Evolutionary conservation across 768 basidiomycete species (phyloP), one percentile per base, ranked within the genome.

Genomic region (Tephrocybe sp.): DNA sequence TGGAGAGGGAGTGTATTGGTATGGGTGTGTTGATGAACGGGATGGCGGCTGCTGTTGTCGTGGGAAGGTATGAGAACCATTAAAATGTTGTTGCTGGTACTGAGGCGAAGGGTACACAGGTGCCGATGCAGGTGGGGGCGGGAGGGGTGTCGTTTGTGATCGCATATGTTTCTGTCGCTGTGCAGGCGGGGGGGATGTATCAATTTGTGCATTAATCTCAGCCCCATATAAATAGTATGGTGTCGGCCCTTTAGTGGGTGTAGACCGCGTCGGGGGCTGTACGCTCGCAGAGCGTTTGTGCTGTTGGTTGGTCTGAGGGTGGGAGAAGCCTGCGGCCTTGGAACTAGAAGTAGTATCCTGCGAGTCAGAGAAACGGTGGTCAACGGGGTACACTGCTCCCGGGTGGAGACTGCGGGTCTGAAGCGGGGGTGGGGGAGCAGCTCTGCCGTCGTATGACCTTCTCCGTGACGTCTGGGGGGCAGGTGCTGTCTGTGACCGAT

Each of bases 401-500:
- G 50, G 36, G 30, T 51, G 36, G n/a, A 37, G 32, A 8, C 24
- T 44, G 26, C 41, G 33, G 10, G n/a, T 34, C 20, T 44, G 28
- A n/a, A 36, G 41, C 11, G 51, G 37, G 1, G 38, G 51, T 6
- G 37, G 38, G 14, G 4, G 18, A 6, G 33, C n/a, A 6, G 39
- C 8, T 21, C 17, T 34, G 30, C n/a, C 20, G 25, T 58, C 55
- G 33, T 56, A 53, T 14, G 55, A 56, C 14, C 48, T 46, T 26
- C 55, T 32, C 4, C 51, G 55, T 9, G 48, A 21, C 6, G 51
- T 46, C 15, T 36, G 34, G 6, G 50, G 33, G 34, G 18, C 38
- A 20, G 50, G 47, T 0, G 44, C 25, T 9, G 37, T 45, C 45
- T 57, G 44, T 3, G 42, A 42, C 25, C 54, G 37, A 7, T 17